These are phyloP conservation scores for Heimioporus retisporus DNA, from an alignment of 1,284 basidiomycete genomes.

Conservation along the genomic window DNA sequence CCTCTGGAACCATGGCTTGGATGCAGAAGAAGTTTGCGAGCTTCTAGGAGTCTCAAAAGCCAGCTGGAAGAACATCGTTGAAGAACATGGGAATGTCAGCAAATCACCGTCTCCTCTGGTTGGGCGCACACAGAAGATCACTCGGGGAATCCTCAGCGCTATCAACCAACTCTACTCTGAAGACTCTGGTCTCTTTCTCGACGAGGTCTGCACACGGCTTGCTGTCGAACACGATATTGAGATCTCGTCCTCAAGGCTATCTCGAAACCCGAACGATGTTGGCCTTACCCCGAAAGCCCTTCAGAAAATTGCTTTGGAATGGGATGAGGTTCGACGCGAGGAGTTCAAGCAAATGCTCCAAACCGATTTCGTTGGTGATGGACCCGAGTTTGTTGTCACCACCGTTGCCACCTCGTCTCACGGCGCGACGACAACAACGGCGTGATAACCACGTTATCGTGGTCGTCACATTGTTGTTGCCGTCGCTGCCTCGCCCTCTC, in stretches of 20 bases:
- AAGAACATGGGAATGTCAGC: neutral
- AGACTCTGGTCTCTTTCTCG: conserved; percentile 1
- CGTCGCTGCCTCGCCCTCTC: too few relatives aligned
- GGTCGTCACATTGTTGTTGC: too few relatives aligned
- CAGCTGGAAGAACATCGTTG: conserved; percentile 2
- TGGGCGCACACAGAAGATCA: neutral
- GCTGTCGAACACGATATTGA: neutral
- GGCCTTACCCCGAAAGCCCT: conserved; percentile 7
- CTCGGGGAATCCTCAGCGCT: neutral
- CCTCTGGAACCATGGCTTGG: conserved; percentile 8
- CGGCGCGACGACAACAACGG: too few relatives aligned
- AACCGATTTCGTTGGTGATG: conserved; percentile 22
- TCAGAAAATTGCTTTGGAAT: conserved; percentile 27
- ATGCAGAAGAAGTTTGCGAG: conserved; percentile 7
- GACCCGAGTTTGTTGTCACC: conserved; percentile 35
- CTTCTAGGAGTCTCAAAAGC: neutral
- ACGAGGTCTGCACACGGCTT: conserved; percentile 4
- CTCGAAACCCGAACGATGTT: neutral
- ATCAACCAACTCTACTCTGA: neutral
- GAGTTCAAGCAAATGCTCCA: conserved; percentile 13
- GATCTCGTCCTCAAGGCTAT: neutral
- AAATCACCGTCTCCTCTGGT: neutral
- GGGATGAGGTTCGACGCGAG: neutral
- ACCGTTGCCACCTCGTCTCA: too few relatives aligned
- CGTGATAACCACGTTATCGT: too few relatives aligned